These are phyloP conservation scores for Chlorella sp. DNA, from an alignment of 139 green algal species.

Conservation along the genomic window DNA sequence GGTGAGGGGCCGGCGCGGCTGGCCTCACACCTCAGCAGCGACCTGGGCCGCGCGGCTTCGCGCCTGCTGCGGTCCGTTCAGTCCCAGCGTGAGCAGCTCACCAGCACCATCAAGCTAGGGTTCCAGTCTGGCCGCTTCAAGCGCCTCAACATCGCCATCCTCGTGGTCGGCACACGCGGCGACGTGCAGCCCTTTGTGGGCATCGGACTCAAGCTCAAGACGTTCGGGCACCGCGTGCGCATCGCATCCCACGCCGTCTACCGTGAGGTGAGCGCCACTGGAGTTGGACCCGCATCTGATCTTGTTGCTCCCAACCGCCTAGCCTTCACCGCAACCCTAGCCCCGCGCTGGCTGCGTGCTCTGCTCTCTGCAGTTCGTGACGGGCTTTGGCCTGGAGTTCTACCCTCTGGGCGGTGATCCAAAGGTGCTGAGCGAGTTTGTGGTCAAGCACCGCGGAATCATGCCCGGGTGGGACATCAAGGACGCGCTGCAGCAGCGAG, in stretches of 20 bases:
- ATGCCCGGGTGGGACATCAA: slow-evolving; percentile 16
- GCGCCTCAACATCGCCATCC: slow-evolving; percentile 39
- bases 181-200: slow-evolving; percentile 78
- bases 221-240: slow-evolving; percentile 50
- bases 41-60: not conserved
- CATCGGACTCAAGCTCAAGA: slow-evolving; percentile 45
- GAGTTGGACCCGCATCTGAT: too few relatives aligned
- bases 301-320: too few relatives aligned
- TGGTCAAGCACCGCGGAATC: slow-evolving; percentile 41
- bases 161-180: slow-evolving; percentile 56
- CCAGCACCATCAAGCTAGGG: not conserved
- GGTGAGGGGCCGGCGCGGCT: too few relatives aligned
- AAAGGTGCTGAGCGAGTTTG: slow-evolving; percentile 46
- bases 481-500: slow-evolving; percentile 19
- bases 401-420: slow-evolving; percentile 70
- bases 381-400: slow-evolving; percentile 54
- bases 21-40: not conserved
- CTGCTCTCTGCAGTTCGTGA: slow-evolving; percentile 45
- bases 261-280: slow-evolving; percentile 12
- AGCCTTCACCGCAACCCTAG: too few relatives aligned
- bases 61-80: not conserved
- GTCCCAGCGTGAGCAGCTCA: not conserved
- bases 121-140: slow-evolving; percentile 8
- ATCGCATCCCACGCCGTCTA: slow-evolving; percentile 51
- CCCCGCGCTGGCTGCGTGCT: too few relatives aligned